phyloP scores from a whole-genome alignment of 2,329 filamentous ascomycete genomes.

The Fusarium sp. region DNA sequence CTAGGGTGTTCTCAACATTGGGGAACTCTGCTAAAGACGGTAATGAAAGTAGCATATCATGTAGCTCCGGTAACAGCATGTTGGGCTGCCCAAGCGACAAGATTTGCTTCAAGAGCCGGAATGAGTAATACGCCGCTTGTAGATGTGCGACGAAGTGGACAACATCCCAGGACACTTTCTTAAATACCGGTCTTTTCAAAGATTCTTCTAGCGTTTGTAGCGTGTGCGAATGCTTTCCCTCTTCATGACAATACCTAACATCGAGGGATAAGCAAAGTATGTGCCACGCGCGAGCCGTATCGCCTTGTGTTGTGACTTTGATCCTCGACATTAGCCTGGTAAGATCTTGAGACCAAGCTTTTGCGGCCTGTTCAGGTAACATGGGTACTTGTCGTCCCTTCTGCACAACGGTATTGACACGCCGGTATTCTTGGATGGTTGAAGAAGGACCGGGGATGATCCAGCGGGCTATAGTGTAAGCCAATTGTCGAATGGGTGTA shows the following conservation, averaged over 20 bases:
- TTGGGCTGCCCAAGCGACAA: slow-evolving; percentile 38
- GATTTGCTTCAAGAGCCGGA: slow-evolving; percentile 64
- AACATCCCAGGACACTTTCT: slow-evolving; percentile 64
- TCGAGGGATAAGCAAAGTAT: slow-evolving; percentile 50
- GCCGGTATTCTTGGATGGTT: slow-evolving; percentile 56
- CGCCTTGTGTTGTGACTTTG: slow-evolving; percentile 3
- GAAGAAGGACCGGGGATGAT: slow-evolving; percentile 30
- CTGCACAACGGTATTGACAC: slow-evolving; percentile 52
- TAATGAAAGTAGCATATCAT: slow-evolving; percentile 42
- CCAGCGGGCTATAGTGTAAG: slow-evolving; percentile 65
- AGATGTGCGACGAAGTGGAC: slow-evolving; percentile 74
- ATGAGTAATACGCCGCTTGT: slow-evolving; percentile 73
- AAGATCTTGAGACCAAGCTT: slow-evolving; percentile 39
- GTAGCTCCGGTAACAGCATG: slow-evolving; percentile 34
- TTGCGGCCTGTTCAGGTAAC: slow-evolving; percentile 21
- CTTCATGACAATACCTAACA: slow-evolving; percentile 49
- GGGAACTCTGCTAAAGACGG: slow-evolving; percentile 49
- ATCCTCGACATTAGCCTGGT: slow-evolving; percentile 35
- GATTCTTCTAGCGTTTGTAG: slow-evolving; percentile 44
- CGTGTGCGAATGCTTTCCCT: slow-evolving; percentile 48
- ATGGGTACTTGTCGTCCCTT: slow-evolving; percentile 49
- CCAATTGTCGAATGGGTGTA: slow-evolving; percentile 64
- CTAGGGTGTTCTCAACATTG: slow-evolving; percentile 31
- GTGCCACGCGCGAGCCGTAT: slow-evolving; percentile 42
- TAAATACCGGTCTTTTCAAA: neutral